These are phyloP conservation scores for Rhododendron kiyosumense DNA, from an alignment of 148 eudicot genomes.

Conservation along the genomic window DNA sequence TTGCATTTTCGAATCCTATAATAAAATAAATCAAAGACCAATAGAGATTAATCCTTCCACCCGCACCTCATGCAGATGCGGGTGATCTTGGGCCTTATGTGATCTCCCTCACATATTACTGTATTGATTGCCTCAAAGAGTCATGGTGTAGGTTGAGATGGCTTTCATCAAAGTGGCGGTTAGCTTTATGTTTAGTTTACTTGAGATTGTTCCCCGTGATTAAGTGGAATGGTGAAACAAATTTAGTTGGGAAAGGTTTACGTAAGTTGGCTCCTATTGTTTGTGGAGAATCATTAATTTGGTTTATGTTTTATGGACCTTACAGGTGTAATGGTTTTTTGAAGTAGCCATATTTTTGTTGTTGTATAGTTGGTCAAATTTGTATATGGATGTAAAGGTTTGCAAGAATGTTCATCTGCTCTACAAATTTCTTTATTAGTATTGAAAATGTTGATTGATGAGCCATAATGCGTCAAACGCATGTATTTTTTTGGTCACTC, in stretches of 20 bases:
- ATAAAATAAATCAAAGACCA: no score
- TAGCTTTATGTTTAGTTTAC: no score
- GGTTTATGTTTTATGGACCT: background rate
- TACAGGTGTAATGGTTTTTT: background rate
- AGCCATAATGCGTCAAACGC: background rate
- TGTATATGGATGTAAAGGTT: background rate
- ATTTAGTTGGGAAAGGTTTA: no score
- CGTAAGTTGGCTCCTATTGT: background rate
- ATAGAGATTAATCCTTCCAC: no score
- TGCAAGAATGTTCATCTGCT: no score
- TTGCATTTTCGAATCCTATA: no score
- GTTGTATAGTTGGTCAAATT: background rate
- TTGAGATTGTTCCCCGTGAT: background rate
- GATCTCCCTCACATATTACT: background rate
- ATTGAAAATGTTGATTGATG: background rate
- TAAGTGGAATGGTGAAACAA: background rate
- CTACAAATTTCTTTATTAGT: no score
- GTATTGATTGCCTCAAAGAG: background rate
- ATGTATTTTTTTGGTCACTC: background rate
- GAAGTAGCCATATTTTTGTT: background rate
- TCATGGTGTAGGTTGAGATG: background rate
- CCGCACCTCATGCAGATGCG: no score
- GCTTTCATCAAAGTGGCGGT: background rate
- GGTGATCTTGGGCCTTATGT: no score
- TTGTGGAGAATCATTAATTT: background rate